Percentiles rank a stretch among this genome's conserved stretches.
Conservation (phyloP, 2,329 filamentous ascomycete species). For the Colletotrichum phormii region DNA sequence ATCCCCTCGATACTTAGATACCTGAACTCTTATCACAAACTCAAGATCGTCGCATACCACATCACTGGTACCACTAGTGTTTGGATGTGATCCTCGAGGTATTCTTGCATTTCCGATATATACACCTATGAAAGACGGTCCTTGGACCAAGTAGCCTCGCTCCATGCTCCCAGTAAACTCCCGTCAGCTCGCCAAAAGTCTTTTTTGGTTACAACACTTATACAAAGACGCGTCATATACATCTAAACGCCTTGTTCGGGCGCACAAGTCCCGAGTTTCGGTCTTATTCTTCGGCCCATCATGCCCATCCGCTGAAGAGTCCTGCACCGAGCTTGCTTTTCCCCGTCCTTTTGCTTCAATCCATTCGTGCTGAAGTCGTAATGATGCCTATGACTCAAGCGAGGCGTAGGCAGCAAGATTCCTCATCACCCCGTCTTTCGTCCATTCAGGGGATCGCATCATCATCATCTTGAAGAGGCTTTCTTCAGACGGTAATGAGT, state of each 20-base stretch:
- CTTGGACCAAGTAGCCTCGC: slow-evolving; percentile 28
- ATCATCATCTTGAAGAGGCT: slow-evolving; percentile 75
- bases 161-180: slow-evolving; percentile 32
- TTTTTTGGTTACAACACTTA: slow-evolving; percentile 35
- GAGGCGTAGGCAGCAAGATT: slow-evolving; percentile 75
- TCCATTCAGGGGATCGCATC: slow-evolving; percentile 71
- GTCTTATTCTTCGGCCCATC: neutral
- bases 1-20: too few species aligned
- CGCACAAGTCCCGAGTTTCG: neutral
- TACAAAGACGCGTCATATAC: slow-evolving; percentile 24
- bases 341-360: neutral
- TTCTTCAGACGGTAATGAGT: slow-evolving; percentile 74
- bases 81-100: slow-evolving; percentile 7
- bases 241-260: neutral
- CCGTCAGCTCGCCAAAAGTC: slow-evolving; percentile 17
- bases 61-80: neutral
- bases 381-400: slow-evolving; percentile 49
- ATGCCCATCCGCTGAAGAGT: neutral
- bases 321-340: neutral
- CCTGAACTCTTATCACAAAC: neutral
- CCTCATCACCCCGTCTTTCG: slow-evolving; percentile 74
- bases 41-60: neutral
- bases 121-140: slow-evolving; percentile 35
- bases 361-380: neutral
- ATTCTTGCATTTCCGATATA: slow-evolving; percentile 38